Conservation (phyloP, 768 basidiomycete species). For the Amanita muscaria region DNA sequence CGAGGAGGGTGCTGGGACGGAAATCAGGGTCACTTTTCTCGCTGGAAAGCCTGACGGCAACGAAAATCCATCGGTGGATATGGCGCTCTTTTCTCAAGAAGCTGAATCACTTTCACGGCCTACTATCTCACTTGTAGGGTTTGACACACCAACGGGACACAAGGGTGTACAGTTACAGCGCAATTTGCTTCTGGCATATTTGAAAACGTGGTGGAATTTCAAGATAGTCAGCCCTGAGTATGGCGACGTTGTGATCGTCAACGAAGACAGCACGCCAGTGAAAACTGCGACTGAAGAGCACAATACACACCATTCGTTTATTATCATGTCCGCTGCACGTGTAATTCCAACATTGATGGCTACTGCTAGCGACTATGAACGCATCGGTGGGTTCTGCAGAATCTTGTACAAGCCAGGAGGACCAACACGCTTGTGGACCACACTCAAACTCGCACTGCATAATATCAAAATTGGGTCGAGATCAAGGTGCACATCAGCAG, state of each 20-base stretch:
- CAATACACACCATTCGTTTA: constrained; percentile 56
- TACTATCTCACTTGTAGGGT: constrained; percentile 63
- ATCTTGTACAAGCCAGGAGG: constrained; percentile 85
- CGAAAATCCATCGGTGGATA: constrained; percentile 23
- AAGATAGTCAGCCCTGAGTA: constrained; percentile 31
- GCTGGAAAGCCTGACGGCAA: constrained; percentile 49
- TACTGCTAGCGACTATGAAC: constrained; percentile 63
- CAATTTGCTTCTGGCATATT: constrained; percentile 54
- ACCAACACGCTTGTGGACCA: constrained; percentile 60
- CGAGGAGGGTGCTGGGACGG: constrained; percentile 82
- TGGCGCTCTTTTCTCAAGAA: constrained; percentile 40
- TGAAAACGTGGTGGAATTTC: constrained; percentile 74
- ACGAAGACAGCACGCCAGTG: constrained; percentile 64
- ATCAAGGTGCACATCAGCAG: constrained; percentile 20
- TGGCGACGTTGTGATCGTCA: constrained; percentile 72
- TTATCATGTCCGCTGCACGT: constrained; percentile 66
- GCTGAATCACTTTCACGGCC: constrained; percentile 24
- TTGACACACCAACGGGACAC: constrained; percentile 40
- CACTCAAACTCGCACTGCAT: constrained; percentile 57
- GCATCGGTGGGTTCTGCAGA: constrained; percentile 82
- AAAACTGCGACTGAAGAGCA: constrained; percentile 45
- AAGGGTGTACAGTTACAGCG: constrained; percentile 62
- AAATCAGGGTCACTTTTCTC: constrained; percentile 79
- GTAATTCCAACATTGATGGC: constrained; percentile 55
- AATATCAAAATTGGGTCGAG: constrained; percentile 39